Conservation (phyloP, 2,329 filamentous ascomycete genomes). For the Cercospora citrullina region DNA sequence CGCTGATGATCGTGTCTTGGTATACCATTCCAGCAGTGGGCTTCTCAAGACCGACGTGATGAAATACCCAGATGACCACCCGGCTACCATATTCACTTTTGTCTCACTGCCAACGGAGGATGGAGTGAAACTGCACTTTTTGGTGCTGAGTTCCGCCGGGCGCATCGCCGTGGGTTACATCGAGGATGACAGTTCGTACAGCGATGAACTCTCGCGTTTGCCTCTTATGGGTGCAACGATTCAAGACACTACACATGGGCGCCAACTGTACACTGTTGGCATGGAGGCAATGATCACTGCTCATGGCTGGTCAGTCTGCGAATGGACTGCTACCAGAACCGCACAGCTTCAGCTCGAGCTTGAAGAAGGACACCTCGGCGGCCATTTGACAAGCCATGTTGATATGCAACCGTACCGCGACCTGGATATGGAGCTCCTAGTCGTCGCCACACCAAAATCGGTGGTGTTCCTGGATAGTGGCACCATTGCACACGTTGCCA, state of each 20-base stretch:
- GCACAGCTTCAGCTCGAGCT: constrained; percentile 19
- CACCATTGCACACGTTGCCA: constrained; percentile 24
- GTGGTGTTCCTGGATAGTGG: constrained; percentile 28
- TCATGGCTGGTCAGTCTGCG: constrained; percentile 20
- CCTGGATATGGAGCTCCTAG: constrained; percentile 29
- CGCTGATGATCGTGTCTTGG: constrained; percentile 55
- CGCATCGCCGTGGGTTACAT: constrained; percentile 60
- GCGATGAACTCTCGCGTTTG: constrained; percentile 24
- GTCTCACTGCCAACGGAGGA: constrained; percentile 42
- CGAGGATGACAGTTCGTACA: constrained; percentile 40
- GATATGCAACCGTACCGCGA: constrained; percentile 27
- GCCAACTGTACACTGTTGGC: constrained; percentile 28
- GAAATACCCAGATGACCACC: constrained; percentile 59
- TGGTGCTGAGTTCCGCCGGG: constrained; percentile 66
- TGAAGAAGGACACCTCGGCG: constrained; percentile 11
- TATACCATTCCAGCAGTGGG: constrained; percentile 64
- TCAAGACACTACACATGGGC: constrained; percentile 23
- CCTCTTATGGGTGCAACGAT: constrained; percentile 33
- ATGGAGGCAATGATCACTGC: constrained; percentile 29
- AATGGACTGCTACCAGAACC: constrained; percentile 22
- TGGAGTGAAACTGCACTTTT: constrained; percentile 45
- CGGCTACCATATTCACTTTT: constrained; percentile 66
- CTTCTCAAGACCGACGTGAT: constrained; percentile 58
- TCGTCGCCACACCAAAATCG: constrained; percentile 22
- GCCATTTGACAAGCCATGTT: constrained; percentile 25